Percentiles rank a stretch among this genome's conserved stretches.
These are phyloP conservation scores for Clonostachys solani DNA, from an alignment of 2,329 filamentous ascomycete species.

Conservation along the genomic window DNA sequence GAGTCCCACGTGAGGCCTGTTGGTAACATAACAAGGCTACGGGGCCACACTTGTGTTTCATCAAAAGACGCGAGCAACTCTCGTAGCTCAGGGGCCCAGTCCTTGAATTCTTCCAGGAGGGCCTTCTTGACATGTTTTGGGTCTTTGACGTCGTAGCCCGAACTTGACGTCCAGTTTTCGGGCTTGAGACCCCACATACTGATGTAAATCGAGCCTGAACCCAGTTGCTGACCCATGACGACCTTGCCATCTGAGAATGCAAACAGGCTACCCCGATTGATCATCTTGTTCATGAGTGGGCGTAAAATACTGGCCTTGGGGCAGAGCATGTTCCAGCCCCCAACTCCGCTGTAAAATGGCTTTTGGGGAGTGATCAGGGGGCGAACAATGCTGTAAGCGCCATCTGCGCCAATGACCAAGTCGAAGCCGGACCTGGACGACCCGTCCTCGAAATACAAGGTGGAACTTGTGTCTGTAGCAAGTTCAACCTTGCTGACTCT, in stretches of 20 bases:
- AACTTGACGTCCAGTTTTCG: not conserved
- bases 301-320: not conserved
- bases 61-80: not conserved
- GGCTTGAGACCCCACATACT: not conserved
- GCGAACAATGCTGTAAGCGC: conserved; percentile 20
- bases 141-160: not conserved
- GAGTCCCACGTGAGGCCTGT: conserved; percentile 26
- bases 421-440: conserved; percentile 1
- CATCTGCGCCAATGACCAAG: conserved; percentile 1
- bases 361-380: conserved; percentile 22
- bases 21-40: not conserved
- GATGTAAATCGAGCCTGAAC: not conserved
- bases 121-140: not conserved
- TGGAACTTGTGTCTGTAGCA: conserved; percentile 6
- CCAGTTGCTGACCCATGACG: not conserved
- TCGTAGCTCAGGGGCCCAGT: not conserved
- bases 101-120: not conserved
- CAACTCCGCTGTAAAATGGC: conserved; percentile 12
- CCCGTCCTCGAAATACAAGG: not conserved
- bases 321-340: not conserved
- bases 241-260: not conserved
- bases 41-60: not conserved
- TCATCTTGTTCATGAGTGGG: not conserved
- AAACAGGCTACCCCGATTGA: not conserved
- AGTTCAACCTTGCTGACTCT: not conserved